phyloP scores from a whole-genome alignment of 2,329 filamentous ascomycete genomes.

The Neocatenulostroma microsporum region DNA sequence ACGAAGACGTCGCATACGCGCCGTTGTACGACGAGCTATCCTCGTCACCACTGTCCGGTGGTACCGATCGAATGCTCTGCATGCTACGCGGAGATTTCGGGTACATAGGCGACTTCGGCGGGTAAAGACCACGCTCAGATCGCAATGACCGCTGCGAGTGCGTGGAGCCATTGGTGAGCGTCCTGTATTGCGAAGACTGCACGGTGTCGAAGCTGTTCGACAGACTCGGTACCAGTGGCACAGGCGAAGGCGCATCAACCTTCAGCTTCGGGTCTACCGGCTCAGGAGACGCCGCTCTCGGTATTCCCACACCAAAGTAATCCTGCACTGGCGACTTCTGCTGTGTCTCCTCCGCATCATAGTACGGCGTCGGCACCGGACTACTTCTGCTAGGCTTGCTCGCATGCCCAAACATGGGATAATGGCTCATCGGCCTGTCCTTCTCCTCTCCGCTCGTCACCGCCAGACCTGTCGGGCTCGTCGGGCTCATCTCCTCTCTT shows the following conservation, averaged over 20 bases:
- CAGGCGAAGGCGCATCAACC: constrained; percentile 38
- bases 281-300: constrained; percentile 40
- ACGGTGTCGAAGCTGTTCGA: constrained; percentile 29
- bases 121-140: constrained; percentile 24
- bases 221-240: constrained; percentile 29
- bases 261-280: constrained; percentile 34
- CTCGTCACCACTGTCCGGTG: constrained; percentile 53
- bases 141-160: constrained; percentile 24
- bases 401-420: constrained; percentile 25
- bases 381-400: constrained; percentile 7
- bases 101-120: constrained; percentile 30
- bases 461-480: constrained; percentile 8
- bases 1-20: constrained; percentile 53
- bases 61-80: constrained; percentile 41
- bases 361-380: constrained; percentile 18
- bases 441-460: constrained; percentile 26
- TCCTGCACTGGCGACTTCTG: constrained; percentile 16
- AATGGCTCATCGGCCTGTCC: constrained; percentile 28
- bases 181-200: constrained; percentile 34
- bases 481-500: constrained; percentile 37
- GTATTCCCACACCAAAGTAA: constrained; percentile 40
- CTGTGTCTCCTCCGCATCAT: constrained; percentile 18
- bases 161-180: constrained; percentile 33
- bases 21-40: constrained; percentile 52
- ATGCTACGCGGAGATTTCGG: constrained; percentile 35